Conservation (phyloP, 176 grass and related monocot species). For the Ensete glaucum region DNA sequence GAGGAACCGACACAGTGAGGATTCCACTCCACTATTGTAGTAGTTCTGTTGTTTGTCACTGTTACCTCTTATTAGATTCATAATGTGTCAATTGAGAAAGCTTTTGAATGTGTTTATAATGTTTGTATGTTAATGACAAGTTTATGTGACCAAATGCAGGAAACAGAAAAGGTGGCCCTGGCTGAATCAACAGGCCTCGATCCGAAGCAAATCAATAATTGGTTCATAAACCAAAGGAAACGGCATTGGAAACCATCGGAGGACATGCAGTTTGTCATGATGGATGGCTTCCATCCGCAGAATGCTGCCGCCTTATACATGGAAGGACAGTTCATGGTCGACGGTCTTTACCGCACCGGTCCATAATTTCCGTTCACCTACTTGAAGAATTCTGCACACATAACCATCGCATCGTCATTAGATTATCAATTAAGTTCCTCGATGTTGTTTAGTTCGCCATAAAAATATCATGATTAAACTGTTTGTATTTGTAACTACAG, state of each 20-base stretch:
- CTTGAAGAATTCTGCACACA: too few relatives aligned
- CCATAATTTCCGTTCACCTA: slow-evolving; percentile 5
- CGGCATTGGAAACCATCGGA: slow-evolving; percentile 65
- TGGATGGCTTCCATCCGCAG: slow-evolving; percentile 57
- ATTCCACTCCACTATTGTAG: too few relatives aligned
- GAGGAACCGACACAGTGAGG: too few relatives aligned
- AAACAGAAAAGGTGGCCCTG: slow-evolving; percentile 52
- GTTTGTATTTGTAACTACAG: too few relatives aligned
- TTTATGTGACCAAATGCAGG: slow-evolving; percentile 14
- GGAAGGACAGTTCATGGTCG: slow-evolving; percentile 46
- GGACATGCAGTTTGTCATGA: slow-evolving; percentile 60
- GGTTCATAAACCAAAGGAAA: slow-evolving; percentile 84
- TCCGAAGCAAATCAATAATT: slow-evolving; percentile 80
- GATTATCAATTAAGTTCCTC: too few relatives aligned
- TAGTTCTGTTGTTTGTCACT: too few relatives aligned
- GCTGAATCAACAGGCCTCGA: slow-evolving; percentile 57
- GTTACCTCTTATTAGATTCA: too few relatives aligned
- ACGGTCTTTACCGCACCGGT: slow-evolving; percentile 50
- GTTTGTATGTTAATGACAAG: not conserved
- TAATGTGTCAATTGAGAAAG: too few relatives aligned
- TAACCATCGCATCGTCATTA: too few relatives aligned
- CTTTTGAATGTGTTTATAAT: not conserved
- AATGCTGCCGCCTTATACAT: slow-evolving; percentile 32
- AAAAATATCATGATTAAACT: too few relatives aligned
- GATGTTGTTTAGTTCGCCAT: too few relatives aligned